Evolutionary conservation across 202 grass and related monocot species (phyloP).

Genomic region (Hordeum pubiflorum): DNA sequence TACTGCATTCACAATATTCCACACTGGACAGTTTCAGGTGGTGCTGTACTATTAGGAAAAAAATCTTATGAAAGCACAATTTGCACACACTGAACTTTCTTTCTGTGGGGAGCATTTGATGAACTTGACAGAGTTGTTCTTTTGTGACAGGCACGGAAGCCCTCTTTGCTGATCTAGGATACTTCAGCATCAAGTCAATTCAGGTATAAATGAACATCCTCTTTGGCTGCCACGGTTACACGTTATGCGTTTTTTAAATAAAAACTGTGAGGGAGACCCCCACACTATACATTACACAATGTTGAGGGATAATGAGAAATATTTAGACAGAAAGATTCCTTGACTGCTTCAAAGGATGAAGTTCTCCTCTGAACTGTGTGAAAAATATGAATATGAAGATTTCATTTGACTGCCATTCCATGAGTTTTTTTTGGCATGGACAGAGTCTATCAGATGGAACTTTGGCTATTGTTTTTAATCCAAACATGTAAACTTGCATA

Average conservation of each 20-base stretch:
- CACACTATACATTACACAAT: background rate
- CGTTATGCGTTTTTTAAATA: no score
- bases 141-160: slow-evolving; percentile 39
- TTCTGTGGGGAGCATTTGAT: background rate
- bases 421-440: background rate
- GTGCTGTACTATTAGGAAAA: background rate
- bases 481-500: background rate
- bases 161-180: slow-evolving; percentile 49
- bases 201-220: slow-evolving; percentile 21
- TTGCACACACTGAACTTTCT: background rate
- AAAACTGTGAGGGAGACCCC: background rate
- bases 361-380: background rate
- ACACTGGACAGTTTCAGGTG: background rate
- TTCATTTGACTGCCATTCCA: background rate
- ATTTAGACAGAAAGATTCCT: background rate
- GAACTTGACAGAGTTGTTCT: background rate
- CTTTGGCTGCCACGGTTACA: background rate
- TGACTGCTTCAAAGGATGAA: background rate
- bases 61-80: background rate
- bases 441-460: background rate
- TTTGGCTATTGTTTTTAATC: background rate
- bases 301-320: background rate
- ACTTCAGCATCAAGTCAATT: slow-evolving; percentile 46
- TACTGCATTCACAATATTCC: background rate
- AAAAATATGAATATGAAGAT: background rate